phyloP scores from a whole-genome alignment of 768 basidiomycete genomes.

The Hygrocybe coccinea region DNA sequence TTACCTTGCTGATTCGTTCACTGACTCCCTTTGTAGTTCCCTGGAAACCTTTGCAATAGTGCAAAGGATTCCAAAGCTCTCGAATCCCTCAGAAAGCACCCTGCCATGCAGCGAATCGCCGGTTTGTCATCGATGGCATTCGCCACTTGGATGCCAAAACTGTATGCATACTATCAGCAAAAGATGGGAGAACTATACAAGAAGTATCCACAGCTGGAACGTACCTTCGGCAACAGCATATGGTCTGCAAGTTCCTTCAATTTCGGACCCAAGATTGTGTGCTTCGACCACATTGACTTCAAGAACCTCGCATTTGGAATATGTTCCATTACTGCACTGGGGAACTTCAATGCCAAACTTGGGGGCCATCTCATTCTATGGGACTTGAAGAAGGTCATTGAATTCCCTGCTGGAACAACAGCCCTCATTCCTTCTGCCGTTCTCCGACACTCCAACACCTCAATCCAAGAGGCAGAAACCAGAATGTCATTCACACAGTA shows the following conservation, averaged over 20 bases:
- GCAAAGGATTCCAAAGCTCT: neutral
- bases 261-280: conserved; percentile 16
- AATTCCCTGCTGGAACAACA: conserved; percentile 21
- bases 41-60: conserved; percentile 10
- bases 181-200: conserved; percentile 9
- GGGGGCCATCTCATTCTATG: conserved; percentile 26
- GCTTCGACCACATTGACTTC: conserved; percentile 20
- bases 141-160: conserved; percentile 18
- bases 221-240: conserved; percentile 25
- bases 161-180: conserved; percentile 15
- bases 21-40: neutral
- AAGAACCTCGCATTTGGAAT: conserved; percentile 22
- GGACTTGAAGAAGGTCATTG: conserved; percentile 19
- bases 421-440: conserved; percentile 24
- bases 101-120: conserved; percentile 12
- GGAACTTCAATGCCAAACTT: conserved; percentile 18
- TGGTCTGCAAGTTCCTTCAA: conserved; percentile 29
- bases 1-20: too few relatives aligned
- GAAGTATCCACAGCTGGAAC: conserved; percentile 5
- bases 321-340: conserved; percentile 27
- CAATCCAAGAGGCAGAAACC: conserved; percentile 12
- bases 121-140: conserved; percentile 20
- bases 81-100: neutral
- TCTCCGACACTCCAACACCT: conserved; percentile 17
- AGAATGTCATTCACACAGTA: conserved; percentile 21